Evolutionary conservation across 352 stramenopile species (phyloP).

Genomic region (Pythium aphanidermatum): DNA sequence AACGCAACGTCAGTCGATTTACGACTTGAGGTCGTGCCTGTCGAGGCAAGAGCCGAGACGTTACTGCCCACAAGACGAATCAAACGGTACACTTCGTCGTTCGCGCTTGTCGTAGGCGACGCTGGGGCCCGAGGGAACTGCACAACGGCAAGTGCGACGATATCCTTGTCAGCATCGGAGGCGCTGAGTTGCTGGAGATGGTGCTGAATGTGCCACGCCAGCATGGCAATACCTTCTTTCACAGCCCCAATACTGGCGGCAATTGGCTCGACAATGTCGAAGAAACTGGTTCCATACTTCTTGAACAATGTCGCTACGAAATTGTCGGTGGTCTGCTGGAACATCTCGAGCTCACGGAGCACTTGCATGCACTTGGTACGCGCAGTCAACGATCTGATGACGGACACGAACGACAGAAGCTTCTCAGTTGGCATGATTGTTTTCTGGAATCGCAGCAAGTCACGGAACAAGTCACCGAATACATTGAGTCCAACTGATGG

Average conservation of each 20-base stretch:
- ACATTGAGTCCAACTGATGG: constrained; percentile 8
- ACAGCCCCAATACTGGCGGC: constrained; percentile 67
- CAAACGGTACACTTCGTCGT: constrained; percentile 14
- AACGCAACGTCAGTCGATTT: constrained; percentile 61
- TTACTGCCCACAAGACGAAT: constrained; percentile 20
- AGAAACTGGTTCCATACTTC: constrained; percentile 72
- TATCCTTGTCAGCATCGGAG: constrained; percentile 37
- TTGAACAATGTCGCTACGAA: constrained; percentile 58
- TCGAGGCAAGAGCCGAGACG: constrained; percentile 6
- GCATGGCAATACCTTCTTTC: constrained; percentile 80
- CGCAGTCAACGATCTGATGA: constrained; percentile 30
- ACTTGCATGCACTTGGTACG: constrained; percentile 54
- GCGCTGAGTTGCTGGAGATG: constrained; percentile 43
- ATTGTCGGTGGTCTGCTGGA: constrained; percentile 84
- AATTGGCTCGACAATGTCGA: constrained; percentile 82
- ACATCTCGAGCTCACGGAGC: constrained; percentile 82
- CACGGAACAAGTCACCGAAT: constrained; percentile 75
- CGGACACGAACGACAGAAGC: constrained; percentile 39
- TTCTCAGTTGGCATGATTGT: constrained; percentile 69
- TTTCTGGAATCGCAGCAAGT: constrained; percentile 60
- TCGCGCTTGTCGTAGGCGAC: neutral
- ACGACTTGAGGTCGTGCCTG: constrained; percentile 23
- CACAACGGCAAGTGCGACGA: constrained; percentile 45
- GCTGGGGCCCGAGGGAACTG: constrained; percentile 51
- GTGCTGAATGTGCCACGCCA: constrained; percentile 58